Conservation (phyloP, 768 basidiomycete species). For the Exsudoporus frostii region DNA sequence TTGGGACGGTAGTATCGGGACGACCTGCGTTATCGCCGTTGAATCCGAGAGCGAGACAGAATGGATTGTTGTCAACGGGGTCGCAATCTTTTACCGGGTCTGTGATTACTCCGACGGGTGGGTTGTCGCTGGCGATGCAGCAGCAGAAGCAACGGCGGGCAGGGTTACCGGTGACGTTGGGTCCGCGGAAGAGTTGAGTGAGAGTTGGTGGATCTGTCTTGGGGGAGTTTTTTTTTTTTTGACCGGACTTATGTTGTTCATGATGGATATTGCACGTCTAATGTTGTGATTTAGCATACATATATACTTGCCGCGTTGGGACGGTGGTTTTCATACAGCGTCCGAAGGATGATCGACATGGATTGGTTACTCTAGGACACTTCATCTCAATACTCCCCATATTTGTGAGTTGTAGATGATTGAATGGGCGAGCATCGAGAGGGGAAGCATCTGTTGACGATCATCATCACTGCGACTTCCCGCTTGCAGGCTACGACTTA, state of each 20-base stretch:
- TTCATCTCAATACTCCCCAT: neutral
- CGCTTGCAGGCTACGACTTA: neutral
- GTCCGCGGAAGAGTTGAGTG: constrained; percentile 27
- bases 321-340: neutral
- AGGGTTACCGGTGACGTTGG: constrained; percentile 35
- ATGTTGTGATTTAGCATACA: neutral
- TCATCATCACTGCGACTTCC: neutral
- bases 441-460: neutral
- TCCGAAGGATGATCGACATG: neutral
- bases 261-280: neutral
- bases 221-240: neutral
- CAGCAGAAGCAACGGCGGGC: constrained; percentile 42
- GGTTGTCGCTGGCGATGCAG: constrained; percentile 25
- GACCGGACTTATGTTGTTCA: no score
- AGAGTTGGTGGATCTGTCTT: no score
- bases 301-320: neutral
- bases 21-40: constrained; percentile 62
- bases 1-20: constrained; percentile 3
- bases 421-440: neutral
- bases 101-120: constrained; percentile 8
- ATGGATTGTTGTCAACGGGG: constrained; percentile 37
- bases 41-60: constrained; percentile 65
- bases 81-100: constrained; percentile 29
- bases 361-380: neutral
- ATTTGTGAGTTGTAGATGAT: neutral